Conservation (phyloP, 805 yeast genomes). For the Kodamaea jinghongensis region DNA sequence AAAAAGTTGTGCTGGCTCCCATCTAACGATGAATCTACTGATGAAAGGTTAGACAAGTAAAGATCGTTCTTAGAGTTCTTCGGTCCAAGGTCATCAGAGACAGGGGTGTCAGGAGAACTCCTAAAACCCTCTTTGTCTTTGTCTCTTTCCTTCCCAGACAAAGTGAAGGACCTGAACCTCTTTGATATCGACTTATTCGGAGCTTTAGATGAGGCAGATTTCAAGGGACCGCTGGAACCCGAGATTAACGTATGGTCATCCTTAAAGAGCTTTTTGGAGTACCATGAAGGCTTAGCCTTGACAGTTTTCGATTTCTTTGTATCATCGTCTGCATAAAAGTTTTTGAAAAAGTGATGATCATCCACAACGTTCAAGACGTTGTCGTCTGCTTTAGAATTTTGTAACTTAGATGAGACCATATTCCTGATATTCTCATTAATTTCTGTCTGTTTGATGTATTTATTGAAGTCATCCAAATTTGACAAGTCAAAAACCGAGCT, state of each 20-base stretch:
- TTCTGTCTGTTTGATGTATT: conserved; percentile 33
- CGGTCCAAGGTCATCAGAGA: not conserved
- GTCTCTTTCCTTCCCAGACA: conserved; percentile 1
- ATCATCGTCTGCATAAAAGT: conserved; percentile 20
- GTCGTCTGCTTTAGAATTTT: conserved; percentile 6
- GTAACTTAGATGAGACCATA: conserved; percentile 12
- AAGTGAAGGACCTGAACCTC: not conserved
- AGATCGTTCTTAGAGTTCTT: conserved; percentile 2
- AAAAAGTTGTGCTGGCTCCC: conserved; percentile 21
- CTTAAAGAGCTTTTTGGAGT: conserved; percentile 6
- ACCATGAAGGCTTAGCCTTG: conserved; percentile 16
- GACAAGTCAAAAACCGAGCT: conserved; percentile 30
- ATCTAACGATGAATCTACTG: conserved; percentile 7
- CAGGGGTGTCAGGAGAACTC: not conserved
- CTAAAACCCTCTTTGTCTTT: not conserved
- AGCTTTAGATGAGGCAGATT: conserved; percentile 1
- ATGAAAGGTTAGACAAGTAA: conserved; percentile 6
- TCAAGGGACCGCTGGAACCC: conserved; percentile 3
- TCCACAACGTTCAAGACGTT: conserved; percentile 26
- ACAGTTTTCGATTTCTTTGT: conserved; percentile 4
- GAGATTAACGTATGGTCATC: conserved; percentile 6
- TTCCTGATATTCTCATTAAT: conserved; percentile 31
- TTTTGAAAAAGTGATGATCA: conserved; percentile 23
- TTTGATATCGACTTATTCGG: conserved; percentile 6
- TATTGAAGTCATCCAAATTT: conserved; percentile 32